A percentile compares a stretch with the other conserved stretches of the same genome.
Conservation (phyloP, 2,329 filamentous ascomycete genomes). For the Rhynchosporium graminicola region DNA sequence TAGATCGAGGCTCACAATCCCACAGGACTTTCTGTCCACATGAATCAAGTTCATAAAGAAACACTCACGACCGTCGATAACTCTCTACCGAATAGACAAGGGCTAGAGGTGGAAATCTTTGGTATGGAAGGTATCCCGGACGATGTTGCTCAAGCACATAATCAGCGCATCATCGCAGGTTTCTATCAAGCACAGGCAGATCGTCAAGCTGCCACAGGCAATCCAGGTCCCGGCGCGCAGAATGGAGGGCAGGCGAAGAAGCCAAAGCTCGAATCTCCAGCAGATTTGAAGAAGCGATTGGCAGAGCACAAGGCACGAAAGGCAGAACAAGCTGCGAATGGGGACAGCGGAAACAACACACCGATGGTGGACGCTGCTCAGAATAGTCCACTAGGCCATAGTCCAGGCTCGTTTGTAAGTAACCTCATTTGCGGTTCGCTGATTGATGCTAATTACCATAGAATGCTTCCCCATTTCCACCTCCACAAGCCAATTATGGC, state of each 20-base stretch:
- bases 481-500: slow-evolving; percentile 36
- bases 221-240: slow-evolving; percentile 68
- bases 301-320: slow-evolving; percentile 74
- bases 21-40: slow-evolving; percentile 86
- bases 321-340: slow-evolving; percentile 55
- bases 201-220: slow-evolving; percentile 78
- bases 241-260: slow-evolving; percentile 69
- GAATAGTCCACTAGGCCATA: slow-evolving; percentile 54
- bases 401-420: slow-evolving; percentile 61
- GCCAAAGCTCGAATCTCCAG: slow-evolving; percentile 70
- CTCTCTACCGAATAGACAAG: slow-evolving; percentile 81
- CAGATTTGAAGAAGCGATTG: slow-evolving; percentile 78
- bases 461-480: slow-evolving; percentile 40
- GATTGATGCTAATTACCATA: slow-evolving; percentile 27
- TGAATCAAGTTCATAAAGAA: slow-evolving; percentile 99
- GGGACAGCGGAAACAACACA: slow-evolving; percentile 58
- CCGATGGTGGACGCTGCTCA: slow-evolving; percentile 42
- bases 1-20: slow-evolving; percentile 23
- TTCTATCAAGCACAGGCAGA: slow-evolving; percentile 86
- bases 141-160: slow-evolving; percentile 79
- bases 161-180: slow-evolving; percentile 80
- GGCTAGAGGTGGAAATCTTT: slow-evolving; percentile 92
- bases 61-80: slow-evolving; percentile 86
- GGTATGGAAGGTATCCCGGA: slow-evolving; percentile 96
- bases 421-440: not conserved